These are phyloP conservation scores for Nemania bipapillata DNA, from an alignment of 2,329 filamentous ascomycete genomes.

Conservation along the genomic window DNA sequence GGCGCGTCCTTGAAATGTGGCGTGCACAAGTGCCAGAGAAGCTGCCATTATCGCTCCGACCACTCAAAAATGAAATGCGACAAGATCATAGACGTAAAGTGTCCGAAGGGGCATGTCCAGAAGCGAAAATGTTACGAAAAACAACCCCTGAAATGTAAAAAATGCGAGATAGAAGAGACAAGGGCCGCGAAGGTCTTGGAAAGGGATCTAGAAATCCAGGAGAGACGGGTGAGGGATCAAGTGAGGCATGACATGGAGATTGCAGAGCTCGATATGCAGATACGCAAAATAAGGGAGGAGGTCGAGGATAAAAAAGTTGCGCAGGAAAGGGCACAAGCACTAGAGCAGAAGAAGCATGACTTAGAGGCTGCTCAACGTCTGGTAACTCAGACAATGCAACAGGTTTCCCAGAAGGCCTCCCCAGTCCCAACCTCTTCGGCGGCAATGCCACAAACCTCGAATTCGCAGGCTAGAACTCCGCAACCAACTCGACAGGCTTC, in stretches of 20 bases:
- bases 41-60: slow-evolving; percentile 70
- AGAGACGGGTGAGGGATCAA: slow-evolving; percentile 10
- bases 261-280: slow-evolving; percentile 24
- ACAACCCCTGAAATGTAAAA: slow-evolving; percentile 16
- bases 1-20: slow-evolving; percentile 58
- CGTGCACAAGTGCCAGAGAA: slow-evolving; percentile 66
- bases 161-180: slow-evolving; percentile 12
- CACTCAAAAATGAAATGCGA: slow-evolving; percentile 65
- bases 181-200: slow-evolving; percentile 3
- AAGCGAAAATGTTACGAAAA: slow-evolving; percentile 25
- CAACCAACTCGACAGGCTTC: background rate
- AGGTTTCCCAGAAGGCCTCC: background rate
- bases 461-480: background rate
- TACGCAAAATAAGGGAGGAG: slow-evolving; percentile 27
- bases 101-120: slow-evolving; percentile 6
- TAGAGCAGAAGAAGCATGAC: slow-evolving; percentile 34
- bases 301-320: slow-evolving; percentile 23
- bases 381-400: background rate
- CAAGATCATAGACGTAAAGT: slow-evolving; percentile 20
- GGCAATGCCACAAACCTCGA: background rate
- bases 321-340: slow-evolving; percentile 16
- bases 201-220: slow-evolving; percentile 18
- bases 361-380: slow-evolving; percentile 29
- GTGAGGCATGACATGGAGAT: slow-evolving; percentile 26
- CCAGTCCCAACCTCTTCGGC: background rate